These are phyloP conservation scores for Diaporthe eres DNA, from an alignment of 2,329 filamentous ascomycete genomes.

Conservation along the genomic window DNA sequence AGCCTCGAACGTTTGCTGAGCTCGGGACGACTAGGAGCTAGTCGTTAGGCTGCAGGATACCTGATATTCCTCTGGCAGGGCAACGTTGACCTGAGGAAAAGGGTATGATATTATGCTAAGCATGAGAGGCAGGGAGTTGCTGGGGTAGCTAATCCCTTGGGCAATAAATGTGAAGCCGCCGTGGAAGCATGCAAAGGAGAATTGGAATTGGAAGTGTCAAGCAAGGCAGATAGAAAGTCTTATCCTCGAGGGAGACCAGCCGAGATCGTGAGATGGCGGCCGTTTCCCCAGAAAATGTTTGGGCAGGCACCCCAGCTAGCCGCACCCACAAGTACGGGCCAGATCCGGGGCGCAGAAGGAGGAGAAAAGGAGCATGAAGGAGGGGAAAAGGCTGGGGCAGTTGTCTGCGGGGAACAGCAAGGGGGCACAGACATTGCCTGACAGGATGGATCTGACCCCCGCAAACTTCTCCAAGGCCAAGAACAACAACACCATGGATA, in stretches of 20 bases:
- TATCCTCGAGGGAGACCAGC: background rate
- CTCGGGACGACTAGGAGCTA: conserved; percentile 15
- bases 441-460: conserved; percentile 5
- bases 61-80: background rate
- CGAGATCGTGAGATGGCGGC: background rate
- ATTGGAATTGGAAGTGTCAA: background rate
- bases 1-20: background rate
- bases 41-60: too few relatives aligned
- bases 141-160: background rate
- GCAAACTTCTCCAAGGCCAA: conserved; percentile 18
- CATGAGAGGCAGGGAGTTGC: background rate
- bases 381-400: conserved; percentile 5
- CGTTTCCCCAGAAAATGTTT: conserved; percentile 9
- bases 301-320: background rate
- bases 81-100: background rate
- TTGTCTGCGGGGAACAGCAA: background rate
- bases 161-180: conserved; percentile 25
- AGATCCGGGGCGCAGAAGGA: conserved; percentile 1
- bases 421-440: background rate
- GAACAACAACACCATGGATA: conserved; percentile 11
- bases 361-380: background rate
- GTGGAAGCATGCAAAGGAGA: background rate
- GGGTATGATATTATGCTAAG: background rate
- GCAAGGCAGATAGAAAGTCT: background rate
- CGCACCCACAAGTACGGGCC: background rate